Evolutionary conservation across 805 yeast species (phyloP).

Genomic region (Torulaspora microellipsoides): DNA sequence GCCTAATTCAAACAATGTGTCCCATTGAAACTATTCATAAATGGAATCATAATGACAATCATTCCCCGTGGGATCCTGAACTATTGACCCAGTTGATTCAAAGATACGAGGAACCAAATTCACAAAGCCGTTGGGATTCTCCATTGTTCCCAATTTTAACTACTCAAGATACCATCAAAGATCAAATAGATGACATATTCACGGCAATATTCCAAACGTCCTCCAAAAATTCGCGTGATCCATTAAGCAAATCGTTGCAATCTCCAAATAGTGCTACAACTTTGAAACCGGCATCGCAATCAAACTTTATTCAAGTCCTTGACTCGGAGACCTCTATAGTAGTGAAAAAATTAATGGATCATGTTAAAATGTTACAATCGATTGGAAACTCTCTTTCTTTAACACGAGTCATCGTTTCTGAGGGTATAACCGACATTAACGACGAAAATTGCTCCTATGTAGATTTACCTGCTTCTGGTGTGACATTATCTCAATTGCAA

Average conservation of each 20-base stretch:
- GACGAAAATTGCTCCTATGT: slow-evolving; percentile 42
- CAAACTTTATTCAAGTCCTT: slow-evolving; percentile 70
- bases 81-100: slow-evolving; percentile 65
- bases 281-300: slow-evolving; percentile 71
- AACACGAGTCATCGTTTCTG: slow-evolving; percentile 42
- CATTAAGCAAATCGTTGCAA: slow-evolving; percentile 50
- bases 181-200: slow-evolving; percentile 62
- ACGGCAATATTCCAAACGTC: slow-evolving; percentile 44
- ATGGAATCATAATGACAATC: slow-evolving; percentile 46
- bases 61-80: slow-evolving; percentile 55
- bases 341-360: slow-evolving; percentile 55
- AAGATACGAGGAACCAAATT: slow-evolving; percentile 92
- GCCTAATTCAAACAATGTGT: slow-evolving; percentile 74
- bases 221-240: slow-evolving; percentile 30
- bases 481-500: slow-evolving; percentile 74
- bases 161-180: slow-evolving; percentile 40
- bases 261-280: slow-evolving; percentile 84
- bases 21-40: slow-evolving; percentile 56
- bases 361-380: slow-evolving; percentile 29
- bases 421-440: slow-evolving; percentile 36
- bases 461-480: slow-evolving; percentile 56
- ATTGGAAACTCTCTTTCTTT: slow-evolving; percentile 48
- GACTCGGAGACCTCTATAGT: slow-evolving; percentile 68
- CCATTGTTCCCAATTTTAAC: slow-evolving; percentile 70
- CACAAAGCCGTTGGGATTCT: slow-evolving; percentile 85